Evolutionary conservation across 768 basidiomycete species (phyloP), one percentile per base, ranked within the genome.

Genomic region (Psilocybe azurescens): DNA sequence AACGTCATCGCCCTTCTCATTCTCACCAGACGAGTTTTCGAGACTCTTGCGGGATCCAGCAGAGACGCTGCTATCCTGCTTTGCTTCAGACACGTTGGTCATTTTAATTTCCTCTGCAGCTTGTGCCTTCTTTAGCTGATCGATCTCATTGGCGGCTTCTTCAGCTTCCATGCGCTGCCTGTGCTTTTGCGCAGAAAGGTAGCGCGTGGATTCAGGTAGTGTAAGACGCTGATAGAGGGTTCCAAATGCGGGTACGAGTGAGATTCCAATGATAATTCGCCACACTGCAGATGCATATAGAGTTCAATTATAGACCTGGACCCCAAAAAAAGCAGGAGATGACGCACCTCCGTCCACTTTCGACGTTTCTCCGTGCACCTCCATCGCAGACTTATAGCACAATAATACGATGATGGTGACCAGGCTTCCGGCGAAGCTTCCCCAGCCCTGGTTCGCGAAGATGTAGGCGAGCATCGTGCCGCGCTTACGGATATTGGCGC

Each of bases 381-480:
- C 80, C 82, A 93, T 90, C 8, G 81, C 81, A 61, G 78, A 73
- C 67, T 85, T 87, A 76, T 90, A 93, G 44, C 80, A 82, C 1
- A 81, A 77, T 32, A 93, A 77, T 18, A 90, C 84, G 65, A 92
- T 77, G 68, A 92, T 83, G 5, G 86, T 86, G 24, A 81, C 80
- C 62, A 93, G 70, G 51, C 81, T 81, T 7, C 89, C 91, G 38
- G 86, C 68, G 58, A 93, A 80, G 46, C 81, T 86, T 30, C 92
- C 91, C 89, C 90, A 92, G 10, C 91, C 91, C 72, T 92, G 88
- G 71, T 88, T 89, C 0, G 89, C 81, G 66, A 91, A 92, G 66
- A 91, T 89, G 69, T 89, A 91, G 20, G 87, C 80, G n/a, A 94
- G 80, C 74, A 93, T 81, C 0, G 88, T 88, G 0, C 91, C 91